Conservation (phyloP, 1,284 basidiomycete genomes). For the Trichosporon ovoides region DNA sequence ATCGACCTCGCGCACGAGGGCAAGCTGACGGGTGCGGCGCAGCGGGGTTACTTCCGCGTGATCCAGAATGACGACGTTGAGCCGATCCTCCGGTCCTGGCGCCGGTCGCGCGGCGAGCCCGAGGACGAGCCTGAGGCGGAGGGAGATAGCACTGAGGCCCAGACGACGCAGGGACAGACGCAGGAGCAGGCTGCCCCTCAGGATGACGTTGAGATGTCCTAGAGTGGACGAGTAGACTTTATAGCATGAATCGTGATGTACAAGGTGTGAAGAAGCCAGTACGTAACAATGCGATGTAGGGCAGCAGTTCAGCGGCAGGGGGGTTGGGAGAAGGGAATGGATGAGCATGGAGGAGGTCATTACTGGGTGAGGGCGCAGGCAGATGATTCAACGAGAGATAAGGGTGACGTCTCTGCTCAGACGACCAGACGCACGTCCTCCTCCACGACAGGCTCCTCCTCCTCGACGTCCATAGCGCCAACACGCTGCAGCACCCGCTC, state of each 20-base stretch:
- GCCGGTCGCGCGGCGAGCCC: conserved; percentile 44
- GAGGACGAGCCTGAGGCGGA: conserved; percentile 31
- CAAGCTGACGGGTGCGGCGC: conserved; percentile 32
- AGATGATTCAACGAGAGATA: neutral
- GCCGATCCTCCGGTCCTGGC: conserved; percentile 59
- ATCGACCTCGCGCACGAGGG: conserved; percentile 22
- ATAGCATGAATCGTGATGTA: conserved; percentile 6
- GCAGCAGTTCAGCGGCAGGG: too few relatives aligned
- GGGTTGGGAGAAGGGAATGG: neutral
- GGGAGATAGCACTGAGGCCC: conserved; percentile 1
- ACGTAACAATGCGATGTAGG: neutral
- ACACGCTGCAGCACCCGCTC: conserved; percentile 43
- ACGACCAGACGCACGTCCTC: conserved; percentile 23
- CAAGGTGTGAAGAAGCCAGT: conserved; percentile 6
- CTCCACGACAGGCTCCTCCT: conserved; percentile 26
- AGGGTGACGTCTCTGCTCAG: neutral
- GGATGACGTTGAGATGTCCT: conserved; percentile 11
- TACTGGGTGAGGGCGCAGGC: neutral
- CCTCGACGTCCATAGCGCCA: conserved; percentile 30
- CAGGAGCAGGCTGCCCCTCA: neutral
- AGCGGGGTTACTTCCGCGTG: conserved; percentile 42
- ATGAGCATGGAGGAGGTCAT: neutral
- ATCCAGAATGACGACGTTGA: conserved; percentile 58
- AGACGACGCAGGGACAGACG: neutral
- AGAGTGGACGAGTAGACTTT: conserved; percentile 1